These are phyloP conservation scores for Dictyostelium purpureum DNA, from an alignment of 78 protist genomes.

Conservation along the genomic window DNA sequence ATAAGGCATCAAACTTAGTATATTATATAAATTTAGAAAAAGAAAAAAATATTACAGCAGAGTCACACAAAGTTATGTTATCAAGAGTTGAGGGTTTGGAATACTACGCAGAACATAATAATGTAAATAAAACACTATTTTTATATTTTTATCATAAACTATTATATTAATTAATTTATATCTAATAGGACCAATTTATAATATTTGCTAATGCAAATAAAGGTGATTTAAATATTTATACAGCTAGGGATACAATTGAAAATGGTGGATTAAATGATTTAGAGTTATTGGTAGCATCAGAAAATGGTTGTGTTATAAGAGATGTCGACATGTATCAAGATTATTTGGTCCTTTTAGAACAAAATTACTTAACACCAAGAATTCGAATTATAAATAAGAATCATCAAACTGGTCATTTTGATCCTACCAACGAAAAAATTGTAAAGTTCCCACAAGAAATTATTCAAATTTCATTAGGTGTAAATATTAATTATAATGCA, in stretches of 20 bases:
- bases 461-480: conserved; percentile 23
- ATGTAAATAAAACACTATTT: conserved; percentile 3
- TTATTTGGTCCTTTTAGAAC: conserved; percentile 25
- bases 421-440: background rate
- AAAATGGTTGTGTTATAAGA: background rate
- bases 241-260: conserved; percentile 25
- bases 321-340: conserved; percentile 55
- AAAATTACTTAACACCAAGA: conserved; percentile 14
- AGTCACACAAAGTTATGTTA: conserved; percentile 6
- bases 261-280: conserved; percentile 35
- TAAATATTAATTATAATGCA: background rate
- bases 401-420: background rate
- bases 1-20: conserved; percentile 22
- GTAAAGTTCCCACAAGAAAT: conserved; percentile 18
- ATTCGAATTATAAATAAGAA: conserved; percentile 29
- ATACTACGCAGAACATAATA: conserved; percentile 64
- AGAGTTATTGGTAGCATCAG: background rate
- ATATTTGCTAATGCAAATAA: conserved; percentile 56
- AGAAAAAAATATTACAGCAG: background rate
- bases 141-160: background rate
- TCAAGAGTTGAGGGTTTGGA: conserved; percentile 38
- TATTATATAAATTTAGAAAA: conserved; percentile 13
- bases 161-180: background rate
- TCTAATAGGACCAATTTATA: conserved; percentile 24
- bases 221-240: conserved; percentile 36